These are phyloP conservation scores for Glomus cerebriforme DNA, from an alignment of 192 early-diverging fungal species.

Conservation along the genomic window DNA sequence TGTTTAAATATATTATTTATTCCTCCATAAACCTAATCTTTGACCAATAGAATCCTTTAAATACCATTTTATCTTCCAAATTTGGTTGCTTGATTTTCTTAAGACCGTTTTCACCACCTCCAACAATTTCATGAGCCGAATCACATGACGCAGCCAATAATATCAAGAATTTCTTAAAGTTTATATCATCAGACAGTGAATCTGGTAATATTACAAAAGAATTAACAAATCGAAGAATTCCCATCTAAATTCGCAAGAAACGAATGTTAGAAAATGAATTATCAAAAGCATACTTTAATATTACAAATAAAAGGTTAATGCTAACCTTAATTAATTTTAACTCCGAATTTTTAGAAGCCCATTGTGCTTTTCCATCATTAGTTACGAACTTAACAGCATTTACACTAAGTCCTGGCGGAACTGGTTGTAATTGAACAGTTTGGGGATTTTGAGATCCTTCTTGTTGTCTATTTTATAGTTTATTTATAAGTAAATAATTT, in stretches of 20 bases:
- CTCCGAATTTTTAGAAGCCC: slow-evolving; percentile 44
- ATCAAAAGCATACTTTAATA: neutral
- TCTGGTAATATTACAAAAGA: slow-evolving; percentile 47
- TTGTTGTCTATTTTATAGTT: neutral
- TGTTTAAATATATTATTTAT: neutral
- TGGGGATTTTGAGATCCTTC: slow-evolving; percentile 12
- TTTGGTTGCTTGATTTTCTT: slow-evolving; percentile 70
- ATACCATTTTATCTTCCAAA: slow-evolving; percentile 64
- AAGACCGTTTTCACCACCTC: slow-evolving; percentile 78
- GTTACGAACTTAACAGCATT: slow-evolving; percentile 61
- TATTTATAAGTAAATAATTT: neutral
- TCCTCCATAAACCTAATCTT: neutral
- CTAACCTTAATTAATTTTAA: slow-evolving; percentile 44
- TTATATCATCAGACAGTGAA: slow-evolving; percentile 39
- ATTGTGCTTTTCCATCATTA: slow-evolving; percentile 73
- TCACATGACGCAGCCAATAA: slow-evolving; percentile 67
- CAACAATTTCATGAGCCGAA: slow-evolving; percentile 66
- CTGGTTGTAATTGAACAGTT: slow-evolving; percentile 11
- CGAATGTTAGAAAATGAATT: neutral
- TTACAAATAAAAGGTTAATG: neutral
- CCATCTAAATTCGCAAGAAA: slow-evolving; percentile 36
- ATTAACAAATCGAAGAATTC: slow-evolving; percentile 48
- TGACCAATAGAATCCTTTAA: slow-evolving; percentile 11
- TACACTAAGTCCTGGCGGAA: slow-evolving; percentile 53
- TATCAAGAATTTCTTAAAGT: slow-evolving; percentile 62